Conservation (phyloP, 2,329 filamentous ascomycete species). For the Scopulariopsis brevicaulis region DNA sequence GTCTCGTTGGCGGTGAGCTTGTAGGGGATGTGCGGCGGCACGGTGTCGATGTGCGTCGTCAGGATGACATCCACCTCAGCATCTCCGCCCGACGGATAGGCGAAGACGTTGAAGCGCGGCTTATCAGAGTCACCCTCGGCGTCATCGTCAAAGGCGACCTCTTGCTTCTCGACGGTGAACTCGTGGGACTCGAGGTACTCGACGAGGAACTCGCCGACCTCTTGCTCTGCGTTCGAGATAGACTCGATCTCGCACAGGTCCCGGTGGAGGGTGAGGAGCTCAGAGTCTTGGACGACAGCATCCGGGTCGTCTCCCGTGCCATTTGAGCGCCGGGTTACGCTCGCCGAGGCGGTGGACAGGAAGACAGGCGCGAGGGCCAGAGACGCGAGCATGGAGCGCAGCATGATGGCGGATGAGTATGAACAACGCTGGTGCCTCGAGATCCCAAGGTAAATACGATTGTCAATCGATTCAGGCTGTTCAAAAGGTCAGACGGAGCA, state of each 20-base stretch:
- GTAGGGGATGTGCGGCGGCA: constrained; percentile 64
- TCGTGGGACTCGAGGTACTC: constrained; percentile 45
- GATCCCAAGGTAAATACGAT: background rate
- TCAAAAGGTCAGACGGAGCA: background rate
- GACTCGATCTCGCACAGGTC: constrained; percentile 65
- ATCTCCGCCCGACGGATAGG: constrained; percentile 45
- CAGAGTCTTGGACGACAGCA: constrained; percentile 2
- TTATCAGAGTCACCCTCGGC: constrained; percentile 9
- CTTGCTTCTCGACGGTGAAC: constrained; percentile 31
- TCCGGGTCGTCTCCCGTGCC: background rate
- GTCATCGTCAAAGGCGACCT: constrained; percentile 19
- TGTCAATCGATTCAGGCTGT: background rate
- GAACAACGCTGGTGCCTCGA: background rate
- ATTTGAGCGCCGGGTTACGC: background rate
- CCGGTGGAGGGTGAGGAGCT: constrained; percentile 61
- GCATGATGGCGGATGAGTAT: background rate
- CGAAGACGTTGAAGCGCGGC: constrained; percentile 63
- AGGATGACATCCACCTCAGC: constrained; percentile 39
- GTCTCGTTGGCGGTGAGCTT: constrained; percentile 27
- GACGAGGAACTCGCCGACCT: constrained; percentile 57
- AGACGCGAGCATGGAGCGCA: background rate
- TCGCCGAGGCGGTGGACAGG: background rate
- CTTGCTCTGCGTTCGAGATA: constrained; percentile 55
- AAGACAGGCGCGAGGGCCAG: background rate
- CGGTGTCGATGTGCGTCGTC: constrained; percentile 72